Percentiles rank a stretch among this genome's conserved stretches.
Evolutionary conservation across 768 basidiomycete genomes (phyloP).

Genomic region (Rhodotorula diobovata): DNA sequence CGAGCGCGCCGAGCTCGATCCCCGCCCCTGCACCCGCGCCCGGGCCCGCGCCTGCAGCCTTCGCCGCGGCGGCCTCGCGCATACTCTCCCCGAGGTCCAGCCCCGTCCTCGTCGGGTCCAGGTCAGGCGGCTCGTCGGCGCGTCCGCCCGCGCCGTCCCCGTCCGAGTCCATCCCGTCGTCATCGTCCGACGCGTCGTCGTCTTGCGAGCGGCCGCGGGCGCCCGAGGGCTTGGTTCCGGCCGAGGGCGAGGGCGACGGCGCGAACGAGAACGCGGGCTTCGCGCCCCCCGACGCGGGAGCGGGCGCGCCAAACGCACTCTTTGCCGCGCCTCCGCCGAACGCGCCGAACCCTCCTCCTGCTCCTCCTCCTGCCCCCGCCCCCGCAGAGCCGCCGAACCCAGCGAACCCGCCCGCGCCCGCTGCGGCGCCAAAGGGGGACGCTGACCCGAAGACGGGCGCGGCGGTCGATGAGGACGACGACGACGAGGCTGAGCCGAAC

Average conservation of each 20-base stretch:
- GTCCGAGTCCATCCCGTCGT: conserved; percentile 8
- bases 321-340: background rate
- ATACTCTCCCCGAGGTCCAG: conserved; percentile 24
- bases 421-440: background rate
- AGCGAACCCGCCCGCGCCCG: background rate
- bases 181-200: conserved; percentile 19
- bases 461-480: background rate
- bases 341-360: conserved; percentile 1
- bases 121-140: conserved; percentile 38
- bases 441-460: background rate
- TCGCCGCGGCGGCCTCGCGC: conserved; percentile 6
- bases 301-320: conserved; percentile 14
- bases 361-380: too few relatives aligned
- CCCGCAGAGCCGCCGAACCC: too few relatives aligned
- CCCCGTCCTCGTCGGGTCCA: conserved; percentile 28
- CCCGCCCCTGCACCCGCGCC: background rate
- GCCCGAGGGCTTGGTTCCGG: too few relatives aligned
- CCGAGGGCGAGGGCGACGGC: background rate
- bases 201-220: background rate
- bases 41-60: background rate
- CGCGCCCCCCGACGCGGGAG: background rate
- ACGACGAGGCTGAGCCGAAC: background rate
- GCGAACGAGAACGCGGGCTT: conserved; percentile 3
- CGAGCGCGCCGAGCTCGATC: conserved; percentile 25
- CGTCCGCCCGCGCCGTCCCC: background rate